These are phyloP conservation scores for Corymbia citriodora DNA, from an alignment of 441 rosid species.

Conservation along the genomic window DNA sequence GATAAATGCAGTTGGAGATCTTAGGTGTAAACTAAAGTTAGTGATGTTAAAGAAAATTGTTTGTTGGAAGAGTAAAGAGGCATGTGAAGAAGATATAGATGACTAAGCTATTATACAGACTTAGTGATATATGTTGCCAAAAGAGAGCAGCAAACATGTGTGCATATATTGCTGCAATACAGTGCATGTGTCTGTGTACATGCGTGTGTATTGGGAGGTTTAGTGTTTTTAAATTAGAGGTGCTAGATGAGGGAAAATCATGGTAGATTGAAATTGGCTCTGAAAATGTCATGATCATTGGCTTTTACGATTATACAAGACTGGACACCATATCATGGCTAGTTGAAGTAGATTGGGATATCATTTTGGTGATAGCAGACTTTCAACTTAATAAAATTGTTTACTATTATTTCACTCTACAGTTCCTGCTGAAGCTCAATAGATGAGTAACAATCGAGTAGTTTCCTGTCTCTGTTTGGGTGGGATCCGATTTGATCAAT, in stretches of 20 bases:
- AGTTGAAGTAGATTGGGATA: neutral
- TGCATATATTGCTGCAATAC: neutral
- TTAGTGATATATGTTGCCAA: neutral
- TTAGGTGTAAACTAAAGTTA: neutral
- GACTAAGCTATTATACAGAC: neutral
- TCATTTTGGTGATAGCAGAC: neutral
- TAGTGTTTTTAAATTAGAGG: neutral
- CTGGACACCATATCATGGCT: neutral
- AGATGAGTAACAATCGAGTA: neutral
- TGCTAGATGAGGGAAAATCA: neutral
- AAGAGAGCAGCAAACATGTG: neutral
- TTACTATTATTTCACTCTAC: neutral
- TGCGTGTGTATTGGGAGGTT: neutral
- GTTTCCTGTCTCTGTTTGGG: neutral
- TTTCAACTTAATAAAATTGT: neutral
- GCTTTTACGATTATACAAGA: neutral
- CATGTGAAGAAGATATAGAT: neutral
- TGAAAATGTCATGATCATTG: neutral
- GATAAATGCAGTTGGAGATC: neutral
- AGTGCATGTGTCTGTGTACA: neutral
- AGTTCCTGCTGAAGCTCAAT: neutral
- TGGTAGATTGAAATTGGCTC: neutral
- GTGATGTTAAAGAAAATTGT: neutral
- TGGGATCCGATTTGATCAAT: neutral
- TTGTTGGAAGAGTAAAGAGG: neutral